phyloP scores from a whole-genome alignment of 345 rosid genomes.

The Diplotaxis tenuifolia region DNA sequence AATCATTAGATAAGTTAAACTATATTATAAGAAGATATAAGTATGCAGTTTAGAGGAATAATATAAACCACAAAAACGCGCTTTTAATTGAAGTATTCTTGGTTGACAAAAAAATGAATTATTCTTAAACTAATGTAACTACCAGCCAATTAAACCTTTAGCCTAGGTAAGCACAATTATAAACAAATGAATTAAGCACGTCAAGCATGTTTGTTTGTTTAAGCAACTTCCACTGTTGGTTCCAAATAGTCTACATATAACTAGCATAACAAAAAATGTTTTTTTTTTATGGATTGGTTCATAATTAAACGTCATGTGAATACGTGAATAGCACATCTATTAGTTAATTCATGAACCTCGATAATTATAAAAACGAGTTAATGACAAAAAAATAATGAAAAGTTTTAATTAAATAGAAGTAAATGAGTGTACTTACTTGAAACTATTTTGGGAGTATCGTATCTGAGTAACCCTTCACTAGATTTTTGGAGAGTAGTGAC shows the following conservation, averaged over 20 bases:
- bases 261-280: background rate
- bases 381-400: background rate
- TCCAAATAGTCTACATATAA: constrained; percentile 5
- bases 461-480: constrained; percentile 74
- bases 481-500: constrained; percentile 53
- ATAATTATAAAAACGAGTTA: background rate
- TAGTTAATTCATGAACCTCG: background rate
- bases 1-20: constrained; percentile 7
- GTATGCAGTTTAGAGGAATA: constrained; percentile 1
- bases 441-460: constrained; percentile 74
- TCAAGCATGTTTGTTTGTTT: constrained; percentile 24
- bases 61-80: constrained; percentile 19
- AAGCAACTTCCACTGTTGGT: constrained; percentile 21
- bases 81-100: background rate
- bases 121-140: constrained; percentile 18
- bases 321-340: constrained; percentile 22
- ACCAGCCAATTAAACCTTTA: constrained; percentile 9
- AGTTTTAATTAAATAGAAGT: background rate
- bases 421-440: constrained; percentile 57
- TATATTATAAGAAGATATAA: background rate
- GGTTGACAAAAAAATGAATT: too few relatives aligned
- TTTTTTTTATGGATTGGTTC: background rate
- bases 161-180: background rate
- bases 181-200: constrained; percentile 25
- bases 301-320: constrained; percentile 3